These are phyloP conservation scores for Austroboletus novae-zelandiae DNA, from an alignment of 1,284 basidiomycete species.

Conservation along the genomic window DNA sequence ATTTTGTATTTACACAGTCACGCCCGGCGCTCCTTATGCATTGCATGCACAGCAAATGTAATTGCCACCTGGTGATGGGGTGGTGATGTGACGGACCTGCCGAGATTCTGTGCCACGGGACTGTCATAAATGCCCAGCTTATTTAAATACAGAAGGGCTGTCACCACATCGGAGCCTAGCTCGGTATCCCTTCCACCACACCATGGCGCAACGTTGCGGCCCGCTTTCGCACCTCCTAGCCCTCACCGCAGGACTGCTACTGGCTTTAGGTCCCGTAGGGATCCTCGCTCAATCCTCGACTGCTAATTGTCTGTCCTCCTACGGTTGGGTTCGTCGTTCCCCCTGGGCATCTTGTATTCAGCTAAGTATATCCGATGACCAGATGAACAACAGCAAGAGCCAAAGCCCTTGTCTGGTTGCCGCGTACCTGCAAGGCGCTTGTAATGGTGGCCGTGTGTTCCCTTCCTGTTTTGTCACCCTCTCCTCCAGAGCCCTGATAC, in stretches of 20 bases:
- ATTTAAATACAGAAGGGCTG: not conserved
- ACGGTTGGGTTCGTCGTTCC: constrained; percentile 23
- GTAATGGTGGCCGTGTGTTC: constrained; percentile 30
- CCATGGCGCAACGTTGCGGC: constrained; percentile 9
- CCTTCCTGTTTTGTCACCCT: not conserved
- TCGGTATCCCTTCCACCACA: not conserved
- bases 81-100: constrained; percentile 1
- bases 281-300: constrained; percentile 20
- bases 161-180: not conserved
- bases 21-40: not conserved
- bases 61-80: constrained; percentile 2
- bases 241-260: constrained; percentile 13
- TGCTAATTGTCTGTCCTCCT: constrained; percentile 20
- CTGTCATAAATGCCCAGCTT: not conserved
- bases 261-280: constrained; percentile 12
- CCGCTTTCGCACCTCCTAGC: constrained; percentile 15
- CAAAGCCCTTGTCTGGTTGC: constrained; percentile 37
- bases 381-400: constrained; percentile 33
- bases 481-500: constrained; percentile 2
- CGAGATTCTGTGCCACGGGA: constrained; percentile 3
- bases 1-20: not conserved
- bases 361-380: not conserved
- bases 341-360: not conserved
- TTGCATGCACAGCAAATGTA: not conserved
- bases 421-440: constrained; percentile 33